Percentiles rank a stretch among this genome's conserved stretches.
phyloP scores from a whole-genome alignment of 495 filamentous ascomycete genomes.

The Trichoderma asperelloides region DNA sequence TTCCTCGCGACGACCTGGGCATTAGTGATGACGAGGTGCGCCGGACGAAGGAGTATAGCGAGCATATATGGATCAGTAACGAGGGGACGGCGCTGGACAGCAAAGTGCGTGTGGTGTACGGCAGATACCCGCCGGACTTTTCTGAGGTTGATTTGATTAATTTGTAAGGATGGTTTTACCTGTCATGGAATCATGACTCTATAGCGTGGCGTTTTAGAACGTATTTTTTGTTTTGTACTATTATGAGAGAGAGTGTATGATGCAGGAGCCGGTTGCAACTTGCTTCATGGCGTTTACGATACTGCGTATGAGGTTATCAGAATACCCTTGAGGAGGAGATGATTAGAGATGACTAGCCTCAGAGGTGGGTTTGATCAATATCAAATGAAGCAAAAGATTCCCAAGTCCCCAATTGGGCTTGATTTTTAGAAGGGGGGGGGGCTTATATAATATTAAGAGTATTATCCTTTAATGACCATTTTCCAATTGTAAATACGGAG shows the following conservation, averaged over 20 bases:
- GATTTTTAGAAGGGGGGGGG: neutral
- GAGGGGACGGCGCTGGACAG: conserved; percentile 80
- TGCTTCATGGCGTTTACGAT: neutral
- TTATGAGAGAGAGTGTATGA: neutral
- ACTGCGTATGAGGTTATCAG: neutral
- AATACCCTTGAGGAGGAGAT: neutral
- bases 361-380: neutral
- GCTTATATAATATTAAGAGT: too few relatives aligned
- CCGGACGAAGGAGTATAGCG: conserved; percentile 64
- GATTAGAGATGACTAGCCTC: neutral
- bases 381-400: neutral
- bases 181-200: neutral
- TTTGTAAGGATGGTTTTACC: conserved; percentile 35
- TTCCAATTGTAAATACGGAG: too few relatives aligned
- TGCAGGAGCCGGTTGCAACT: neutral
- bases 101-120: conserved; percentile 78
- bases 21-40: conserved; percentile 85
- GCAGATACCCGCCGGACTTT: conserved; percentile 84
- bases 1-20: conserved; percentile 84
- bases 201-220: neutral
- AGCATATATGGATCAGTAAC: conserved; percentile 90
- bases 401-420: neutral
- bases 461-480: too few relatives aligned
- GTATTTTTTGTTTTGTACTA: neutral
- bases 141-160: conserved; percentile 84